Percentiles rank a stretch among this genome's conserved stretches.
phyloP scores from a whole-genome alignment of 768 basidiomycete genomes.

The Calocybe indica region DNA sequence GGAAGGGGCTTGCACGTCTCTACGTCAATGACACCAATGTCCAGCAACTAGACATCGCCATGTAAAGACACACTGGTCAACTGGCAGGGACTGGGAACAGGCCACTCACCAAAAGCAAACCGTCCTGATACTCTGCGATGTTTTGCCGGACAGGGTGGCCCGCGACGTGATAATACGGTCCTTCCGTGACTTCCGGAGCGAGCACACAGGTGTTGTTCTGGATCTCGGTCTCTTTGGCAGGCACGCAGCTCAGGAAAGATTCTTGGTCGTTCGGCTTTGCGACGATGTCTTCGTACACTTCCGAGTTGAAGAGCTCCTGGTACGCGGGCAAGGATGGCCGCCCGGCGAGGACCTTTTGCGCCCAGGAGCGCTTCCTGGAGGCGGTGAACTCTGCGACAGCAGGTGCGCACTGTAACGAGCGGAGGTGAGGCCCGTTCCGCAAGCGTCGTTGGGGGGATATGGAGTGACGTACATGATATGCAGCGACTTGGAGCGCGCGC shows the following conservation, averaged over 20 bases:
- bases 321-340: constrained; percentile 30
- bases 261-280: constrained; percentile 17
- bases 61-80: not conserved
- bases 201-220: constrained; percentile 53
- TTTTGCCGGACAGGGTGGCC: constrained; percentile 49
- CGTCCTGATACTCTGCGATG: constrained; percentile 48
- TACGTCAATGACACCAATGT: constrained; percentile 54
- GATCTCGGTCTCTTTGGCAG: constrained; percentile 39
- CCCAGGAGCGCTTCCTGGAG: constrained; percentile 39
- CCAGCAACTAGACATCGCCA: constrained; percentile 32
- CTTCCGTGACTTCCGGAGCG: constrained; percentile 47
- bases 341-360: constrained; percentile 37
- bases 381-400: constrained; percentile 47
- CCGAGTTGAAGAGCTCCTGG: constrained; percentile 36
- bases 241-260: constrained; percentile 37
- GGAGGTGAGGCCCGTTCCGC: too few species aligned
- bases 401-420: constrained; percentile 38
- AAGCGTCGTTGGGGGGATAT: too few species aligned
- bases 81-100: not conserved
- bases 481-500: constrained; percentile 43
- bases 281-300: constrained; percentile 22
- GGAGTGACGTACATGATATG: constrained; percentile 37
- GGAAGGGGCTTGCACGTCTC: constrained; percentile 50
- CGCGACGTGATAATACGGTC: constrained; percentile 45
- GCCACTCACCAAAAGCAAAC: constrained; percentile 36